phyloP scores from a whole-genome alignment of 805 yeast genomes.

The Candida andamanensis region DNA sequence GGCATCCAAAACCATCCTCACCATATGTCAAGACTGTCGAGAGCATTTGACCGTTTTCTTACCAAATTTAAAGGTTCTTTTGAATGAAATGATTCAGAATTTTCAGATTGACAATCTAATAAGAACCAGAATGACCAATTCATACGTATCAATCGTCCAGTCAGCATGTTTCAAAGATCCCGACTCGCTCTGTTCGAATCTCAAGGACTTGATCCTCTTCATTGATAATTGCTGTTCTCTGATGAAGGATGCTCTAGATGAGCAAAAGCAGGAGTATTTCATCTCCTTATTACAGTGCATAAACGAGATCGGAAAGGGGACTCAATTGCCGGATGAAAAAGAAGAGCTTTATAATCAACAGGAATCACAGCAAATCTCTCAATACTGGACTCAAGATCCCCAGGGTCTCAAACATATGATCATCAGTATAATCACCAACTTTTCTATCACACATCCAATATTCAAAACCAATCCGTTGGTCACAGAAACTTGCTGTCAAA shows the following conservation, averaged over 20 bases:
- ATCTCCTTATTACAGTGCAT: conserved; percentile 58
- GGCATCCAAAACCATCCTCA: conserved; percentile 50
- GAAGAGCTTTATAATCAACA: conserved; percentile 33
- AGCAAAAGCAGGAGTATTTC: conserved; percentile 37
- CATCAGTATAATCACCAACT: conserved; percentile 34
- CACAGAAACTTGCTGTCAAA: conserved; percentile 58
- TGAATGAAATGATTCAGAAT: conserved; percentile 43
- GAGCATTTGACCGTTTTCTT: conserved; percentile 34
- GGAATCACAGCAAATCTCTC: conserved; percentile 21
- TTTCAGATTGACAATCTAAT: conserved; percentile 38
- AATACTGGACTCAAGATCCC: conserved; percentile 50
- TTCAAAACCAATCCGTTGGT: conserved; percentile 43
- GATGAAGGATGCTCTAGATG: conserved; percentile 10
- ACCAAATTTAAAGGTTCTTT: conserved; percentile 44
- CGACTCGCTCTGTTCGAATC: conserved; percentile 16
- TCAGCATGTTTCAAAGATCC: conserved; percentile 43
- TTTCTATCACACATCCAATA: conserved; percentile 34
- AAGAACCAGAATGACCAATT: conserved; percentile 55
- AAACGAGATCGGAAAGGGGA: conserved; percentile 66
- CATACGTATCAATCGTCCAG: conserved; percentile 61
- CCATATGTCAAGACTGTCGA: conserved; percentile 53
- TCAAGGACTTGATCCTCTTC: conserved; percentile 16
- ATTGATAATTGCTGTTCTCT: too few relatives aligned
- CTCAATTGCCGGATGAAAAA: conserved; percentile 53
- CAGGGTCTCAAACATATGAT: conserved; percentile 38